These are phyloP conservation scores for Discostella pseudostelligera DNA, from an alignment of 108 stramenopile genomes.

Conservation along the genomic window DNA sequence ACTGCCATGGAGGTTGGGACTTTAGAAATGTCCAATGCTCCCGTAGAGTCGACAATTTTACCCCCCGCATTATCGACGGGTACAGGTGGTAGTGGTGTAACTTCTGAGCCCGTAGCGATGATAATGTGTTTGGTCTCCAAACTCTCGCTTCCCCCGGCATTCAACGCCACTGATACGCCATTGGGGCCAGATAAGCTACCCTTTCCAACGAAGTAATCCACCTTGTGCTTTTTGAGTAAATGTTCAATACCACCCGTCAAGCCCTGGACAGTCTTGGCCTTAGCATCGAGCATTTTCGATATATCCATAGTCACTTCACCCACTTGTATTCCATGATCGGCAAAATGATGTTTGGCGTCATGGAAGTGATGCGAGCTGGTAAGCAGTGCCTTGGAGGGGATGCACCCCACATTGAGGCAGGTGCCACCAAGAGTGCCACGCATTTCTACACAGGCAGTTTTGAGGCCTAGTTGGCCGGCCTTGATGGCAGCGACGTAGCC, in stretches of 20 bases:
- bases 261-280: constrained; percentile 91
- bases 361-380: constrained; percentile 93
- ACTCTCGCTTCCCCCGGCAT: constrained; percentile 76
- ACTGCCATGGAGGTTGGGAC: constrained; percentile 95
- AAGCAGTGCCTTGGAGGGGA: constrained; percentile 99
- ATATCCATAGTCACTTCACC: constrained; percentile 89
- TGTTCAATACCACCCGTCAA: constrained; percentile 99
- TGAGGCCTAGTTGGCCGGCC: constrained; percentile 95
- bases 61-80: constrained; percentile 97
- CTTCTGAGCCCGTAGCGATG: constrained; percentile 97
- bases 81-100: constrained; percentile 95
- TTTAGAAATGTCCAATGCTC: constrained; percentile 89
- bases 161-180: constrained; percentile 79
- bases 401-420: constrained; percentile 99
- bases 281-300: constrained; percentile 87
- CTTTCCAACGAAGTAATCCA: constrained; percentile 95
- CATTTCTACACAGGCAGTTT: constrained; percentile 98
- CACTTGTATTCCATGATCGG: constrained; percentile 91
- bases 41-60: constrained; percentile 98
- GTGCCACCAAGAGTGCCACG: constrained; percentile 94
- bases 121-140: constrained; percentile 95
- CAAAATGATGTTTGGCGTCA: constrained; percentile 93
- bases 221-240: constrained; percentile 98
- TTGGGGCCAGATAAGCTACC: constrained; percentile 88
- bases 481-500: constrained; percentile 99